Conservation (phyloP, 2,329 filamentous ascomycete species). For the Karstenula rhodostoma region DNA sequence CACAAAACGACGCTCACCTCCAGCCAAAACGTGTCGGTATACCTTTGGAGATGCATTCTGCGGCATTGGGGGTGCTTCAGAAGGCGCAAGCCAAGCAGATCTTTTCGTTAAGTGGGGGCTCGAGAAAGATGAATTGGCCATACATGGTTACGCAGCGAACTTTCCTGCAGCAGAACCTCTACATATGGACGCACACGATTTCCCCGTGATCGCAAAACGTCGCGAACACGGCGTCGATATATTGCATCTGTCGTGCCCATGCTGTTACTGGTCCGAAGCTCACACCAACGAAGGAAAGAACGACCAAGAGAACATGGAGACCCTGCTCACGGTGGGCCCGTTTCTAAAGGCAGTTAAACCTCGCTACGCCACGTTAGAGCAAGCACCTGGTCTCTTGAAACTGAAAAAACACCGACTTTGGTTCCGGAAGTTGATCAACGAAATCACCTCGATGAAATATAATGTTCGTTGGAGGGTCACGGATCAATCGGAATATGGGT, state of each 20-base stretch:
- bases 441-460: conserved; percentile 31
- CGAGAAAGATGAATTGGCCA: conserved; percentile 22
- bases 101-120: conserved; percentile 25
- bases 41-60: conserved; percentile 31
- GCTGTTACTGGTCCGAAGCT: conserved; percentile 23
- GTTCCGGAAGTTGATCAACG: conserved; percentile 25
- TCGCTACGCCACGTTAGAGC: conserved; percentile 28
- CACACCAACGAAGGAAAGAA: conserved; percentile 28
- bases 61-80: conserved; percentile 30
- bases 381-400: conserved; percentile 25
- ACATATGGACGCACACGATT: conserved; percentile 26
- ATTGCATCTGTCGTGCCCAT: conserved; percentile 28
- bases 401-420: conserved; percentile 22
- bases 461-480: conserved; percentile 33
- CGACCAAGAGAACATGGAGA: conserved; percentile 32
- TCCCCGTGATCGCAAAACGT: conserved; percentile 13
- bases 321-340: conserved; percentile 28
- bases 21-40: conserved; percentile 14
- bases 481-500: conserved; percentile 29
- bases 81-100: conserved; percentile 28
- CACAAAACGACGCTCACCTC: background rate
- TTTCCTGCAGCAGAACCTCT: conserved; percentile 15
- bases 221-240: conserved; percentile 20
- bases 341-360: conserved; percentile 27
- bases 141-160: conserved; percentile 27